These are phyloP conservation scores for Botrytis squamosa DNA, from an alignment of 2,329 filamentous ascomycete species.

Conservation along the genomic window DNA sequence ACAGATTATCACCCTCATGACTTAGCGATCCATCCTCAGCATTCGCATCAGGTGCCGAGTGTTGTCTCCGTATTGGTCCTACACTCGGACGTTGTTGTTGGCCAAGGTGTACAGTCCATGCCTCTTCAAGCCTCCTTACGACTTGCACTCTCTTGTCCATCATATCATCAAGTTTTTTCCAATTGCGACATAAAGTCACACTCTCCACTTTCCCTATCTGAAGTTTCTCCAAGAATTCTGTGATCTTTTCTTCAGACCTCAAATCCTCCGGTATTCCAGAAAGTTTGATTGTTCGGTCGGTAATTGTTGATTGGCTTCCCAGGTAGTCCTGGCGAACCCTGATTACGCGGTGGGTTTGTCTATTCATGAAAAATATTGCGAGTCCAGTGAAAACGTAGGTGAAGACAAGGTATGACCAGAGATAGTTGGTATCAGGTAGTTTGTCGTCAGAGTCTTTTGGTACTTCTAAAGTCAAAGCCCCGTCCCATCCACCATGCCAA, in stretches of 20 bases:
- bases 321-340: conserved; percentile 85
- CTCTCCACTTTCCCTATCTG: conserved; percentile 87
- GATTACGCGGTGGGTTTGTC: conserved; percentile 82
- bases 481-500: conserved; percentile 17
- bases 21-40: conserved; percentile 45
- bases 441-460: conserved; percentile 21
- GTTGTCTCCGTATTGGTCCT: conserved; percentile 41
- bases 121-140: conserved; percentile 74
- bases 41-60: conserved; percentile 45
- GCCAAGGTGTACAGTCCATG: conserved; percentile 76
- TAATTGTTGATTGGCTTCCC: conserved; percentile 90
- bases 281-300: conserved; percentile 87
- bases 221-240: conserved; percentile 80
- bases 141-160: conserved; percentile 64
- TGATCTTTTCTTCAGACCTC: conserved; percentile 78
- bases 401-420: conserved; percentile 95
- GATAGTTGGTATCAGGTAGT: conserved; percentile 48
- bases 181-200: conserved; percentile 83
- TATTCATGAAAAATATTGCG: conserved; percentile 78
- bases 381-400: conserved; percentile 87
- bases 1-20: conserved; percentile 58
- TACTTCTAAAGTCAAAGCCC: background rate
- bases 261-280: conserved; percentile 82
- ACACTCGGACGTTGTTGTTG: conserved; percentile 37
- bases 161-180: conserved; percentile 75